These are phyloP conservation scores for Sporisorium graminicola DNA, from an alignment of 1,284 basidiomycete species.

Conservation along the genomic window DNA sequence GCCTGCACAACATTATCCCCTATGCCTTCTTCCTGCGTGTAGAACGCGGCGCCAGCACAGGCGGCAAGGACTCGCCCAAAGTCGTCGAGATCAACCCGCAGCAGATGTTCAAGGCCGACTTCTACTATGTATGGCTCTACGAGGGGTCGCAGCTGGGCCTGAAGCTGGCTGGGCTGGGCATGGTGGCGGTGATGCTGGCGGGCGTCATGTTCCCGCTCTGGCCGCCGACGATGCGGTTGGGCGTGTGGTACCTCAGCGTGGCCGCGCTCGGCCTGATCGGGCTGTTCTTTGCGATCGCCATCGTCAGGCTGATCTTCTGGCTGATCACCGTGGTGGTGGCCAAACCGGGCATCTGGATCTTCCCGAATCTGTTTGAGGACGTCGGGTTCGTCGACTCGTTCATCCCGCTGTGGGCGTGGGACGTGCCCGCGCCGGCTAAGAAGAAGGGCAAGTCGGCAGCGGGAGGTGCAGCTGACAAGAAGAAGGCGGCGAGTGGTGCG, in stretches of 20 bases:
- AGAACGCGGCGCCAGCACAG: slow-evolving; percentile 74
- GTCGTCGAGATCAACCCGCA: slow-evolving; percentile 77
- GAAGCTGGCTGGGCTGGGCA: slow-evolving; percentile 88
- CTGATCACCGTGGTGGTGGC: slow-evolving; percentile 87
- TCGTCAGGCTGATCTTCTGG: slow-evolving; percentile 93
- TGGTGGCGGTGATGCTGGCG: slow-evolving; percentile 93
- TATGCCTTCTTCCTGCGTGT: slow-evolving; percentile 72
- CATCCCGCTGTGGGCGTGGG: slow-evolving; percentile 97
- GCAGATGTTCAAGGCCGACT: slow-evolving; percentile 75
- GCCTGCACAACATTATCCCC: slow-evolving; percentile 81
- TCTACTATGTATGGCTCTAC: slow-evolving; percentile 91
- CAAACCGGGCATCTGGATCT: slow-evolving; percentile 97
- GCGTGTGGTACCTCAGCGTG: slow-evolving; percentile 95
- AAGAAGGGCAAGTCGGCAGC: slow-evolving; percentile 71
- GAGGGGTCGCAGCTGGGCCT: slow-evolving; percentile 93
- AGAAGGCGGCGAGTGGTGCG: slow-evolving; percentile 8
- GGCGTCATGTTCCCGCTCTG: slow-evolving; percentile 99
- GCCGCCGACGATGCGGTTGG: slow-evolving; percentile 91
- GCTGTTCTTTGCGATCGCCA: slow-evolving; percentile 89
- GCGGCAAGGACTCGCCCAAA: slow-evolving; percentile 53
- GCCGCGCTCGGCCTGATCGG: slow-evolving; percentile 88
- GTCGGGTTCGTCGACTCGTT: slow-evolving; percentile 99
- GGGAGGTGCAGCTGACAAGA: slow-evolving; percentile 3
- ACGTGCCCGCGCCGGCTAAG: slow-evolving; percentile 76
- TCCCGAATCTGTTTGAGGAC: slow-evolving; percentile 97